These are phyloP conservation scores for Alternaria infectoria DNA, from an alignment of 2,329 filamentous ascomycete species.

Conservation along the genomic window DNA sequence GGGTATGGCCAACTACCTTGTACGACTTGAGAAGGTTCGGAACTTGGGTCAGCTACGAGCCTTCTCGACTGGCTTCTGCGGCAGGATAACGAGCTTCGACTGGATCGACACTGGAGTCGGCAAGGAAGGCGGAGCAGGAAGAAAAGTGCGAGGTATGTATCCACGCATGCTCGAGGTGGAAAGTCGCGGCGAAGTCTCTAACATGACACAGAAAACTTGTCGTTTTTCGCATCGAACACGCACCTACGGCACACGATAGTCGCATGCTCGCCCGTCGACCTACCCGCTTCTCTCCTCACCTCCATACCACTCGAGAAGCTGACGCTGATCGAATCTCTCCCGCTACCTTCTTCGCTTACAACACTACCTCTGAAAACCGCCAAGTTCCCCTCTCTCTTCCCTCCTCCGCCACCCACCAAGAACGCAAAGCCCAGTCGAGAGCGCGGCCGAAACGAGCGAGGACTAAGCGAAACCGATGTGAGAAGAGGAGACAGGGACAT, in stretches of 20 bases:
- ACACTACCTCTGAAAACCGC: constrained; percentile 37
- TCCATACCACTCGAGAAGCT: constrained; percentile 42
- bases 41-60: constrained; percentile 46
- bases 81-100: constrained; percentile 46
- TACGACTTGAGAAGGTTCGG: constrained; percentile 43
- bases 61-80: constrained; percentile 46
- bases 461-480: constrained; percentile 4
- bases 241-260: constrained; percentile 47
- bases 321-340: constrained; percentile 41
- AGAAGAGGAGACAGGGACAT: constrained; percentile 8
- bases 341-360: constrained; percentile 37
- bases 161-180: neutral
- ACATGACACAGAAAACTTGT: constrained; percentile 37
- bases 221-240: constrained; percentile 42
- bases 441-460: constrained; percentile 22
- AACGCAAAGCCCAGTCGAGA: constrained; percentile 21
- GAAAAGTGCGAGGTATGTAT: constrained; percentile 43
- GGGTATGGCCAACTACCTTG: constrained; percentile 46
- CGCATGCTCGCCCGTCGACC: constrained; percentile 39
- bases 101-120: constrained; percentile 46
- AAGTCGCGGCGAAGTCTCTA: neutral
- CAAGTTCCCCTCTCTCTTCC: constrained; percentile 38
- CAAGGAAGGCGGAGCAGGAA: constrained; percentile 42
- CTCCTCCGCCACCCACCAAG: constrained; percentile 35
- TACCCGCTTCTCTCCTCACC: constrained; percentile 39